Base-by-base conservation (phyloP, 75 land plant genomes). In the Chamaecyparis obtusa region DNA sequence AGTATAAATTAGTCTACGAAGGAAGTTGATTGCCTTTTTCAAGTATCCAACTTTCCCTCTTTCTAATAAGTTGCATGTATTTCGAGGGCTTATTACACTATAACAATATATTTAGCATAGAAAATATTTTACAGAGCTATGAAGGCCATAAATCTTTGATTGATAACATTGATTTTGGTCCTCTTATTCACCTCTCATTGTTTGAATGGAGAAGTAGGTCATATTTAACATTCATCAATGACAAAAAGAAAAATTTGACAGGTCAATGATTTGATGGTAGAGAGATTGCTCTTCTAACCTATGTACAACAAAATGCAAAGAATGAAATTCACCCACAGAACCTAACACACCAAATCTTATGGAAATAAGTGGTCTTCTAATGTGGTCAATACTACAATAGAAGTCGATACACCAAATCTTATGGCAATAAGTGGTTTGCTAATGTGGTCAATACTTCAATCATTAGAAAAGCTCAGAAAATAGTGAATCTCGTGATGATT, bases 221-320 rank as follows among this genome's bases (percentile, higher is more conserved):
- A 80, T 80, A 41, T 43, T 43, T 80, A 43, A 24, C 17, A 21
- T 80, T 80, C 46, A 21, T 80, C 27, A 37, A 24, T 8, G 41
- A 43, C 43, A 51, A 51, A 46, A 84, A 36, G 32, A 21, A 39
- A 32, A 57, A 33, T 32, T 24, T 35, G 21, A 30, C 36, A 33
- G 85, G 85, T 21, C 87, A 86, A 19, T 44, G 60, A 19, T 48
- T 39, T 24, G 89, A 87, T 43, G 83, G 82, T 14, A 57, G 89
- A 67, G 89, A 88, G 79, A 17, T 36, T 46, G 55, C 46, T 14
- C 89, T 88, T 27, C 76, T 88, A 11, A 14, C 75, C 2, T 51
- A 87, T 87, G 89, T 88, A 9, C 57, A 76, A 19, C 39, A 87
- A 54, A 75, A 87, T 46, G 89, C 89, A 48, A 75, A 86, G 74